A percentile compares a stretch with the other conserved stretches of the same genome.
phyloP scores from a whole-genome alignment of 2,329 filamentous ascomycete genomes.

The Emericellopsis cladophorae region DNA sequence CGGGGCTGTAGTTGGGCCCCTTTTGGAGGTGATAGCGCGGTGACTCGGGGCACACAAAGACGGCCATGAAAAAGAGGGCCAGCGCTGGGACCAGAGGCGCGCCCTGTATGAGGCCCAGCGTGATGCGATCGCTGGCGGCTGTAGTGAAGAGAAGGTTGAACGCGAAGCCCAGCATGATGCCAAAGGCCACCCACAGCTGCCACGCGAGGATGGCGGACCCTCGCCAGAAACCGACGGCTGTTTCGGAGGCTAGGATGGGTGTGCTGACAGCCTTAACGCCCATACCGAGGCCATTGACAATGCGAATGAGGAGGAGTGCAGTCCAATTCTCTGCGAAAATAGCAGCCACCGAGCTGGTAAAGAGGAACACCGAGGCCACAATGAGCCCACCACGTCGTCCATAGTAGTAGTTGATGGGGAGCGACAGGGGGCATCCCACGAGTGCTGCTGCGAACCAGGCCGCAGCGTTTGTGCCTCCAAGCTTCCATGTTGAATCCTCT shows the following conservation, averaged over 20 bases:
- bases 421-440: constrained; percentile 23
- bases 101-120: constrained; percentile 20
- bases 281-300: constrained; percentile 29
- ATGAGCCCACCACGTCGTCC: constrained; percentile 26
- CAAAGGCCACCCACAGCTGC: constrained; percentile 29
- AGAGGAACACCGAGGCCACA: constrained; percentile 22
- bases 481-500: constrained; percentile 16
- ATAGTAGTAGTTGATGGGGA: constrained; percentile 26
- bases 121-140: constrained; percentile 5
- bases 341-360: constrained; percentile 23
- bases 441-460: constrained; percentile 25
- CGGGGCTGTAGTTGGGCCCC: constrained; percentile 20
- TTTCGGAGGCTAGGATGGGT: constrained; percentile 32
- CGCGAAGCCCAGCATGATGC: constrained; percentile 20
- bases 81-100: constrained; percentile 24
- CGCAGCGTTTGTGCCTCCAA: constrained; percentile 24
- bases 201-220: constrained; percentile 32
- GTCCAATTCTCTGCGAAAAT: constrained; percentile 19
- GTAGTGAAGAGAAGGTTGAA: constrained; percentile 24
- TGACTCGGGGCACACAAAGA: constrained; percentile 27
- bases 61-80: constrained; percentile 15
- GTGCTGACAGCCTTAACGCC: constrained; percentile 35
- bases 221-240: constrained; percentile 31
- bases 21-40: constrained; percentile 27
- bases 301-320: constrained; percentile 18